Percentiles rank a stretch among this genome's conserved stretches.
Conservation (phyloP, 164 flowering plant genomes). For the Taxillus chinensis region DNA sequence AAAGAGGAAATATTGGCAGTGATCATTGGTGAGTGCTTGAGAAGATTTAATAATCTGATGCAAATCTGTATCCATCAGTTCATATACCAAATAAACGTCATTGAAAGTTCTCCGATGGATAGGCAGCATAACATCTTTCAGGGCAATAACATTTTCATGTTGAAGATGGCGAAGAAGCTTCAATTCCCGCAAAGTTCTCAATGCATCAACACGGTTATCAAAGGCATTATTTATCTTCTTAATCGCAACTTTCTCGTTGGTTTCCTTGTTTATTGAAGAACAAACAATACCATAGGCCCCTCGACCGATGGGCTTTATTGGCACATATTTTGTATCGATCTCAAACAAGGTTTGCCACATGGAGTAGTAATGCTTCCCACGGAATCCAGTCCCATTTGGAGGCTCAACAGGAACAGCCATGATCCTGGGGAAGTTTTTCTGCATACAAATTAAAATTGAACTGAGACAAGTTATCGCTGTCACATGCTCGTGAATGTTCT, state of each 20-base stretch:
- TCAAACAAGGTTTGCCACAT: constrained; percentile 95
- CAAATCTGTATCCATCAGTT: constrained; percentile 93
- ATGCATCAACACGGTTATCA: constrained; percentile 78
- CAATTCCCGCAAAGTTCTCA: constrained; percentile 78
- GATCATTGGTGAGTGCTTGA: constrained; percentile 76
- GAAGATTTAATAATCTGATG: constrained; percentile 91
- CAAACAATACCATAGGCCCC: constrained; percentile 95
- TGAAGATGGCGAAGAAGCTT: constrained; percentile 76
- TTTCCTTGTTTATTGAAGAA: constrained; percentile 79
- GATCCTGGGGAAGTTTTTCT: constrained; percentile 12
- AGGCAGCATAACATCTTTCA: constrained; percentile 93
- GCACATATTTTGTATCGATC: constrained; percentile 80
- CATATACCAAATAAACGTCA: constrained; percentile 90
- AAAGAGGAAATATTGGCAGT: constrained; percentile 80
- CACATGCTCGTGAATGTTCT: no score
- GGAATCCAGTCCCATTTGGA: constrained; percentile 48
- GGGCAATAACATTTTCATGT: constrained; percentile 77
- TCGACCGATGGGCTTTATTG: constrained; percentile 89
- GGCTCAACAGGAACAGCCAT: constrained; percentile 90
- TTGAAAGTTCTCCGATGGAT: constrained; percentile 58
- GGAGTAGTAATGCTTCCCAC: constrained; percentile 79
- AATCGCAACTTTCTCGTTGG: constrained; percentile 86
- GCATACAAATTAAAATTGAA: no score
- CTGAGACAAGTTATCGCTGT: no score
- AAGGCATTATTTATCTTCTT: constrained; percentile 84